Evolutionary conservation across 148 eudicot species (phyloP).

Genomic region (Beta vulgaris): DNA sequence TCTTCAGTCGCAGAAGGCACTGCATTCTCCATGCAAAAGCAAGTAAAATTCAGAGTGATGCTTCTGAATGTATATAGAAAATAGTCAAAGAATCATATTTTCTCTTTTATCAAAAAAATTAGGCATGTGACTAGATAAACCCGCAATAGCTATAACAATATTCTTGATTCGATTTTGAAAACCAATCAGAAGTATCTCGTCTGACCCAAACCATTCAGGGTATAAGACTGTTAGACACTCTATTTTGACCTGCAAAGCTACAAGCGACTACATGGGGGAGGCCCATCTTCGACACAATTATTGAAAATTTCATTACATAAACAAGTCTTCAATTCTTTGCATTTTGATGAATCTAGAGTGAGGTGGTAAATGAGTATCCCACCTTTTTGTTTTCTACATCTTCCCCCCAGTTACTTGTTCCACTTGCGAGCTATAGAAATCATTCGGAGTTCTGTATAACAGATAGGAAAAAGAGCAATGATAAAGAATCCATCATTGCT

Average conservation of each 20-base stretch:
- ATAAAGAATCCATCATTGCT: neutral
- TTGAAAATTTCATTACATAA: neutral
- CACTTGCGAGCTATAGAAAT: neutral
- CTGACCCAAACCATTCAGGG: too few relatives aligned
- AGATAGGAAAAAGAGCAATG: neutral
- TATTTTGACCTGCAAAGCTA: too few relatives aligned
- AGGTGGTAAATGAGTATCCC: neutral
- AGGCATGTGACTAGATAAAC: neutral
- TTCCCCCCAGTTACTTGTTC: neutral
- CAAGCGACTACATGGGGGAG: too few relatives aligned
- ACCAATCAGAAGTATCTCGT: neutral
- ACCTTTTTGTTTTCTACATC: too few relatives aligned
- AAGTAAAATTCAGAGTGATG: conserved; percentile 13
- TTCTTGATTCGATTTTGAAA: too few relatives aligned
- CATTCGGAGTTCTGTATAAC: neutral
- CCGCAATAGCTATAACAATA: neutral
- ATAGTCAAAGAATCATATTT: neutral
- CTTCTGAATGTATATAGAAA: neutral
- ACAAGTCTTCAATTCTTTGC: neutral
- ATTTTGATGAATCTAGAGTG: neutral
- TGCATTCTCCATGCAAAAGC: conserved; percentile 38
- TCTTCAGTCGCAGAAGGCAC: conserved; percentile 57
- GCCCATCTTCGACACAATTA: neutral
- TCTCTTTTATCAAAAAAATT: neutral
- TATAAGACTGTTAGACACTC: too few relatives aligned